Percentiles rank a stretch among this genome's conserved stretches.
Evolutionary conservation across 345 rosid species (phyloP).

Genomic region (Punica granatum): DNA sequence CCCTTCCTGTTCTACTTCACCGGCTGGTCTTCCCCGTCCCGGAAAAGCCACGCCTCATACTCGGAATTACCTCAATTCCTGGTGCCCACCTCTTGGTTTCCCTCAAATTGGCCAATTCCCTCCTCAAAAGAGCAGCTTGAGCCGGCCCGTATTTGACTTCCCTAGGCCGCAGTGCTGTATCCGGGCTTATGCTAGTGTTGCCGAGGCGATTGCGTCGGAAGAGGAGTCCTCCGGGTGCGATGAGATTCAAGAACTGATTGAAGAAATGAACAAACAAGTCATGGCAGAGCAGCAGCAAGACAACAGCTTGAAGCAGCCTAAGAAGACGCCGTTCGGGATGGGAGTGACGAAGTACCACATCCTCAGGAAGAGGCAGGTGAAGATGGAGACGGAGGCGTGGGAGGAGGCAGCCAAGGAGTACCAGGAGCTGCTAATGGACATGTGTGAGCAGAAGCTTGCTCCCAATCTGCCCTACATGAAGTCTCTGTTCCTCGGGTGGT

Average conservation of each 20-base stretch:
- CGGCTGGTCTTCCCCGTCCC: constrained; percentile 2
- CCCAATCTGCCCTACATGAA: constrained; percentile 87
- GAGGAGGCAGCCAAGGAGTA: constrained; percentile 82
- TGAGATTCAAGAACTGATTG: constrained; percentile 48
- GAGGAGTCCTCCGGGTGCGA: constrained; percentile 63
- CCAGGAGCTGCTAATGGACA: constrained; percentile 65
- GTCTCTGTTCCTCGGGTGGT: constrained; percentile 90
- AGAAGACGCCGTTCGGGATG: constrained; percentile 53
- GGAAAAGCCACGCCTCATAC: constrained; percentile 11
- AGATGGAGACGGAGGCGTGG: constrained; percentile 95
- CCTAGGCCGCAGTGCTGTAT: constrained; percentile 4
- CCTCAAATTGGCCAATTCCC: constrained; percentile 10
- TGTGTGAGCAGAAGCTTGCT: constrained; percentile 95
- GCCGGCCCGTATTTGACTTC: constrained; percentile 11
- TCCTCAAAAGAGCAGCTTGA: constrained; percentile 13
- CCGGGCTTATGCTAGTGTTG: constrained; percentile 45
- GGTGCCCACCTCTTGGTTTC: constrained; percentile 10
- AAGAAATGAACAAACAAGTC: constrained; percentile 34
- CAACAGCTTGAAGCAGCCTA: constrained; percentile 20
- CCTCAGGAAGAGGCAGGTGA: constrained; percentile 60
- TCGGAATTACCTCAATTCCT: constrained; percentile 3
- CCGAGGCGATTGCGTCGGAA: constrained; percentile 58
- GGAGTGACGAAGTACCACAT: constrained; percentile 34
- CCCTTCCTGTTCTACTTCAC: constrained; percentile 1
- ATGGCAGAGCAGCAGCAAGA: background rate